These are phyloP conservation scores for Chaetomiaceae sp. DNA, from an alignment of 2,329 filamentous ascomycete genomes.

Conservation along the genomic window DNA sequence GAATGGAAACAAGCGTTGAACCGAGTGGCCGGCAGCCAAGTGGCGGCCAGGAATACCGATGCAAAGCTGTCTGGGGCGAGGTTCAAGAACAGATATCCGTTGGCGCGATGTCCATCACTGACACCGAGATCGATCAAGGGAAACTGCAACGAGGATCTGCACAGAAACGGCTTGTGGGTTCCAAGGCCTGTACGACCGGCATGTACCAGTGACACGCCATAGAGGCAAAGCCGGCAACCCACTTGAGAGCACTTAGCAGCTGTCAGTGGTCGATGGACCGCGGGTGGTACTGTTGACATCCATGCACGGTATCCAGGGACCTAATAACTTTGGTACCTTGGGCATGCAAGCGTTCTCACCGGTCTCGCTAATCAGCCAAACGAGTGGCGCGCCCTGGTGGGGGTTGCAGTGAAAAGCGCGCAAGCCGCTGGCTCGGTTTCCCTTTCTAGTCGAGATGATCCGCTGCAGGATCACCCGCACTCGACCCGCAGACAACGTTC, in stretches of 20 bases:
- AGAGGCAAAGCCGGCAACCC: not conserved
- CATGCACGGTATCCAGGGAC: not conserved
- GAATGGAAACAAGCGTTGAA: not conserved
- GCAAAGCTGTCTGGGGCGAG: not conserved
- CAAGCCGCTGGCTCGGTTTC: not conserved
- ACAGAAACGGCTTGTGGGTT: too few species aligned
- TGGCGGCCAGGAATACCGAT: not conserved
- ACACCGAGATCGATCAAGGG: not conserved
- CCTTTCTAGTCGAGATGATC: not conserved
- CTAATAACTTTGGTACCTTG: not conserved
- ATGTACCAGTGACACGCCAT: too few species aligned
- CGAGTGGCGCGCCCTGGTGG: not conserved
- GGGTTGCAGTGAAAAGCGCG: not conserved
- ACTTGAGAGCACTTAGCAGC: not conserved
- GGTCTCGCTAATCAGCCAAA: conserved; percentile 3
- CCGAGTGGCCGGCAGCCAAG: not conserved
- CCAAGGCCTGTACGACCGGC: too few species aligned
- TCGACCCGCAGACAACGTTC: not conserved
- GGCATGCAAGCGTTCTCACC: conserved; percentile 3
- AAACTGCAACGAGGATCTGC: too few species aligned
- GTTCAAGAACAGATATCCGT: not conserved
- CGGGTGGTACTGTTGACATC: not conserved
- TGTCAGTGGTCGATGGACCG: not conserved
- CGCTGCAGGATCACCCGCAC: not conserved
- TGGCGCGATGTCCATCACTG: not conserved